phyloP scores from a whole-genome alignment of 2,329 filamentous ascomycete genomes.

The Botrytis hyacinthi region DNA sequence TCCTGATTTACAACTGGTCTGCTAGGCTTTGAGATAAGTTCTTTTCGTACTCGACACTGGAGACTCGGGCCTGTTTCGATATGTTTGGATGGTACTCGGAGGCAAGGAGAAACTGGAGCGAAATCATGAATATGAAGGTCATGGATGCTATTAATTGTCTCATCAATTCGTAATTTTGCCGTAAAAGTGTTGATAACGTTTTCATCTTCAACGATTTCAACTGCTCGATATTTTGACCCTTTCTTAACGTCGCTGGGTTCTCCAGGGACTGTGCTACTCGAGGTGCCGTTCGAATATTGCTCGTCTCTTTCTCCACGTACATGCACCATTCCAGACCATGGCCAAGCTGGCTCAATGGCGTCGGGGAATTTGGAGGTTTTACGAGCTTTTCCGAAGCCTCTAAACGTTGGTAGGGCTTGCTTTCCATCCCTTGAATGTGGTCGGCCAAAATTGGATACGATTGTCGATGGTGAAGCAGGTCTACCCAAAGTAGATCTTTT shows the following conservation, averaged over 20 bases:
- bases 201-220: constrained; percentile 31
- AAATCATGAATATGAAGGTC: constrained; percentile 36
- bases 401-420: constrained; percentile 32
- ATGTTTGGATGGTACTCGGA: constrained; percentile 55
- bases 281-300: not conserved
- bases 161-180: constrained; percentile 27
- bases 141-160: constrained; percentile 27
- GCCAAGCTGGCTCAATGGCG: constrained; percentile 68
- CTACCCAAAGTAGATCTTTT: not conserved
- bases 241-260: constrained; percentile 18
- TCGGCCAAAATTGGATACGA: constrained; percentile 2
- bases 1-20: constrained; percentile 24
- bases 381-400: constrained; percentile 29
- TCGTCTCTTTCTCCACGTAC: constrained; percentile 49
- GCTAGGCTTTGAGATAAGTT: constrained; percentile 42
- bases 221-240: constrained; percentile 36
- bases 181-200: constrained; percentile 33
- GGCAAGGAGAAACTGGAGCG: constrained; percentile 47
- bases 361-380: constrained; percentile 60
- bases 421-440: constrained; percentile 34
- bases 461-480: constrained; percentile 17
- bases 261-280: not conserved
- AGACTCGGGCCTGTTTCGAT: constrained; percentile 58
- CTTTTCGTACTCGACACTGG: constrained; percentile 47
- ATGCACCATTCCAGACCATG: constrained; percentile 62